These are phyloP conservation scores for Fagopyrum tataricum DNA, from an alignment of 148 eudicot genomes.

Conservation along the genomic window DNA sequence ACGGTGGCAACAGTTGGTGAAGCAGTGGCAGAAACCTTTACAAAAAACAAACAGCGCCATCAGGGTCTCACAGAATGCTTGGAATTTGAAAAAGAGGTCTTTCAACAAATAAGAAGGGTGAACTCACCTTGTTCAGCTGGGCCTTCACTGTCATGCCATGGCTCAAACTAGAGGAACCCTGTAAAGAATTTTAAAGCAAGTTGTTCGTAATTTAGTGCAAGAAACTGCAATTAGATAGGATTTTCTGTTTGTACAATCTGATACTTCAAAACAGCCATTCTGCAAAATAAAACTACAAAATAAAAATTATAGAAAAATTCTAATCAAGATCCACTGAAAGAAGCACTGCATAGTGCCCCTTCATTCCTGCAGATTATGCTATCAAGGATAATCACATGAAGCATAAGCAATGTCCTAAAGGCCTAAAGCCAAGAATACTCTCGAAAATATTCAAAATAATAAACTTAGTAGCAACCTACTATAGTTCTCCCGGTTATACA, in stretches of 20 bases:
- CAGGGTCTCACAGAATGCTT: constrained; percentile 18
- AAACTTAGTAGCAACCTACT: background rate
- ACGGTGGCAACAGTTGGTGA: constrained; percentile 29
- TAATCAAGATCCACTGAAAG: background rate
- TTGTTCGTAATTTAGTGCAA: background rate
- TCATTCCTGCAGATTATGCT: background rate
- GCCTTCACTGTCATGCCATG: constrained; percentile 40
- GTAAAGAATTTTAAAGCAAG: background rate
- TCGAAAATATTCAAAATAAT: background rate
- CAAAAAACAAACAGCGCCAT: constrained; percentile 24
- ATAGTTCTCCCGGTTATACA: background rate
- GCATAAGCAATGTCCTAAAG: background rate
- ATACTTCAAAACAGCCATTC: background rate
- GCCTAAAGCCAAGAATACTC: background rate
- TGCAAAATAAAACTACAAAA: background rate
- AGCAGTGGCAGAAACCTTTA: constrained; percentile 52
- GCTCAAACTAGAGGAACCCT: constrained; percentile 31
- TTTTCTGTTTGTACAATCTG: background rate
- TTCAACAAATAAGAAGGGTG: constrained; percentile 16
- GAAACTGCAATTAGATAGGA: background rate
- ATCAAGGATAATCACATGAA: background rate
- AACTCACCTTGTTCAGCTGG: constrained; percentile 56
- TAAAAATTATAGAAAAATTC: background rate
- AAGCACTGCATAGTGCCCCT: background rate
- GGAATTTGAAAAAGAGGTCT: constrained; percentile 15